Base-by-base conservation (phyloP, 208 protist genomes). In the Trypanosoma boissoni region DNA sequence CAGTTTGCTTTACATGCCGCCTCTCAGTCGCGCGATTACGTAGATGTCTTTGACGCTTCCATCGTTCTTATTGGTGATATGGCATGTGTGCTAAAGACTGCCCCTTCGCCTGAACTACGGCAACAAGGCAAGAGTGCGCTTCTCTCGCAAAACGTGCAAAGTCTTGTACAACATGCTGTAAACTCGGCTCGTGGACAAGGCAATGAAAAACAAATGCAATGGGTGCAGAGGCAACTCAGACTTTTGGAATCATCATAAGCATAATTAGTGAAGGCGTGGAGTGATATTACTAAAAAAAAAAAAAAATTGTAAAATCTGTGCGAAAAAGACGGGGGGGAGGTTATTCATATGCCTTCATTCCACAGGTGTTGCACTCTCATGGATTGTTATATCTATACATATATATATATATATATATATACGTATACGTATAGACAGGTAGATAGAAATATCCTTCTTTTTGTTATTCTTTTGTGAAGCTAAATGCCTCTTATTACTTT, bases 21-120 rank as follows among this genome's bases (percentile, higher is more conserved):
- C n/a, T 21, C 29, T 27, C 68, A 89, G 43, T 45, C 68, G 14
- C 46, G 27, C 21, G 79, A 77, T 10, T 87, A 80, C 41, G 27
- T 74, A 16, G 83, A 88, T 18, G 86, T 83, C 14, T 64, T 80
- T 57, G 44, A 76, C 48, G 81, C 83, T 10, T 68, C 78, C 23
- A 54, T 92, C 21, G 78, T 77, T 68, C 71, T 95, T 46, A 76
- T 92, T 49, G 88, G 84, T 24, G 88, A 95, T 73, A 83, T 92
- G 80, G 84, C 88, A 18, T 81, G 64, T 51, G 83, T 92, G 26
- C 63, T 92, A 0, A 76, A 77, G 44, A 43, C 71, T 27, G 76
- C 70, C 4, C 3, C 23, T 55, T 63, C 71, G 49, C 18, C 16
- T 8, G 61, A 80, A 50, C 66, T 95, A 28, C 69, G 76, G 12